A percentile compares a stretch with the other conserved stretches of the same genome.
Conservation (phyloP, 208 protist species). For the Leishmania amazonensis region DNA sequence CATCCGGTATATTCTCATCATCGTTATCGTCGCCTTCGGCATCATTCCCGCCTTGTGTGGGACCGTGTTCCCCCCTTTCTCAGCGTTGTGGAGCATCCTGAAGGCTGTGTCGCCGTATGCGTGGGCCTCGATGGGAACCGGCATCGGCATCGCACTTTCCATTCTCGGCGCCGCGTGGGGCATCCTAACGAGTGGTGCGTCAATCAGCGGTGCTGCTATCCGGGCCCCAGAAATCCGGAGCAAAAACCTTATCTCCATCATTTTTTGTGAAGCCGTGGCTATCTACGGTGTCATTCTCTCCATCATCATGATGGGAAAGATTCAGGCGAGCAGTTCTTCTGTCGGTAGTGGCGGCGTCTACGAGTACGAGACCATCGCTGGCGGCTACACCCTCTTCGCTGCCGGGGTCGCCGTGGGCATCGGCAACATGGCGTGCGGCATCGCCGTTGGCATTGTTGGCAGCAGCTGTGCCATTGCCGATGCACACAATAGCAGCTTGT, state of each 20-base stretch:
- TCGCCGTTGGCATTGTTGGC: conserved; percentile 96
- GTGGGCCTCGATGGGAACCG: conserved; percentile 83
- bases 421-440: conserved; percentile 95
- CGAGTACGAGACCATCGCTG: conserved; percentile 46
- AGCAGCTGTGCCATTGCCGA: conserved; percentile 96
- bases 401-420: conserved; percentile 95
- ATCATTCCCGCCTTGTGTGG: conserved; percentile 75
- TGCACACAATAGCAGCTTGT: conserved; percentile 93
- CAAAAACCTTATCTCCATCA: conserved; percentile 96
- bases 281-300: conserved; percentile 99
- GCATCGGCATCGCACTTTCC: conserved; percentile 79
- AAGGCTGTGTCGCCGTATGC: conserved; percentile 70
- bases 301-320: conserved; percentile 97
- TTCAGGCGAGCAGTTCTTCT: conserved; percentile 60
- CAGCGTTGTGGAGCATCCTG: conserved; percentile 76
- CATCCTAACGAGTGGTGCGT: conserved; percentile 87
- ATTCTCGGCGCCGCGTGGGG: conserved; percentile 90
- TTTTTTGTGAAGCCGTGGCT: conserved; percentile 99
- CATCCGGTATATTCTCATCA: conserved; percentile 46
- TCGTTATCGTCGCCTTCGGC: conserved; percentile 75
- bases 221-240: conserved; percentile 88
- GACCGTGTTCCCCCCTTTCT: conserved; percentile 83
- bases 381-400: conserved; percentile 94
- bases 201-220: conserved; percentile 88
- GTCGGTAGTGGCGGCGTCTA: conserved; percentile 50